Percentiles rank a stretch among this genome's conserved stretches.
These are phyloP conservation scores for Cladosporium velox DNA, from an alignment of 2,329 filamentous ascomycete species.

Conservation along the genomic window DNA sequence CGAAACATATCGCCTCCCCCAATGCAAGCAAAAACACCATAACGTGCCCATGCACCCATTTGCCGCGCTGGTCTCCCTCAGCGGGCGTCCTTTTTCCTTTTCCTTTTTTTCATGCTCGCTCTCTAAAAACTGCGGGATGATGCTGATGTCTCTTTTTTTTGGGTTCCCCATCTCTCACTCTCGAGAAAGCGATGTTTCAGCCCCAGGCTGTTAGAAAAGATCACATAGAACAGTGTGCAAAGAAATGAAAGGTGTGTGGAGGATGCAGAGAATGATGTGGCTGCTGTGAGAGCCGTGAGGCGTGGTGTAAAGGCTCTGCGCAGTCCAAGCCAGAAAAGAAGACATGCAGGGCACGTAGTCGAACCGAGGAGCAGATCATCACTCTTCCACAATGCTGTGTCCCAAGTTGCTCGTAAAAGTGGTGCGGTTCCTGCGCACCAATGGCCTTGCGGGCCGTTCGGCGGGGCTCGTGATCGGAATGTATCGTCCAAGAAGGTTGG, in stretches of 20 bases:
- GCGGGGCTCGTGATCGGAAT: not conserved
- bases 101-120: not conserved
- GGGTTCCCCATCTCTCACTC: not conserved
- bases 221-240: conserved; percentile 2
- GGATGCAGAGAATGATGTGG: not conserved
- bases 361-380: not conserved
- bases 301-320: not conserved
- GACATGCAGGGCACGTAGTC: not conserved
- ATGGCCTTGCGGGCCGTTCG: not conserved
- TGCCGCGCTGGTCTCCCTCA: conserved; percentile 7
- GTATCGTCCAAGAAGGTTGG: not conserved
- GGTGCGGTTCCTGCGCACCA: conserved; percentile 4
- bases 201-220: not conserved
- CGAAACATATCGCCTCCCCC: not conserved
- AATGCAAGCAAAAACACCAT: not conserved
- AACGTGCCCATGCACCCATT: not conserved
- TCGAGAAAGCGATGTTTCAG: not conserved
- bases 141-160: not conserved
- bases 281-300: not conserved
- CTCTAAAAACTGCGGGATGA: not conserved
- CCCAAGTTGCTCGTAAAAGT: conserved; percentile 4
- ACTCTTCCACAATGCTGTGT: conserved; percentile 11
- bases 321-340: not conserved
- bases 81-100: not conserved
- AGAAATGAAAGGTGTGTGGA: not conserved